These are phyloP conservation scores for Paraphoma sp. DNA, from an alignment of 2,329 filamentous ascomycete species.

Conservation along the genomic window DNA sequence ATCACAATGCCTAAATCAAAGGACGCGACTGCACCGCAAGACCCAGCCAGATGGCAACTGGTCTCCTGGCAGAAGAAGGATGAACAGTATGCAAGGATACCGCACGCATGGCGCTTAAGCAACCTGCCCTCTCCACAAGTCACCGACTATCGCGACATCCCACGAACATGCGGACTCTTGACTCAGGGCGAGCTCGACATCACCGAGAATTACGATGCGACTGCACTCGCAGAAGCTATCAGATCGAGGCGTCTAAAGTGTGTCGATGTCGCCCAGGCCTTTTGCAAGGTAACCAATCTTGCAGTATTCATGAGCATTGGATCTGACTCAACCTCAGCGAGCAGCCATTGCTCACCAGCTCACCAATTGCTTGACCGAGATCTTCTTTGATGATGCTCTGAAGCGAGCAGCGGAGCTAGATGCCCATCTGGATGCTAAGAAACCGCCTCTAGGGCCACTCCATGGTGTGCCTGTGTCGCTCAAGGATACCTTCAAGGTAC, in stretches of 20 bases:
- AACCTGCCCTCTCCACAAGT: constrained; percentile 24
- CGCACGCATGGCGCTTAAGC: constrained; percentile 52
- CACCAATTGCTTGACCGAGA: constrained; percentile 51
- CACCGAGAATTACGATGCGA: constrained; percentile 61
- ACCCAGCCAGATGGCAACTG: constrained; percentile 44
- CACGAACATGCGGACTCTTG: constrained; percentile 61
- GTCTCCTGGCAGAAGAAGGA: constrained; percentile 53
- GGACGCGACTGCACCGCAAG: constrained; percentile 8
- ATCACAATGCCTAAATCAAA: constrained; percentile 19
- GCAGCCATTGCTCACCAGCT: constrained; percentile 57
- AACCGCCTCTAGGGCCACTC: constrained; percentile 52
- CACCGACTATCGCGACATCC: constrained; percentile 53
- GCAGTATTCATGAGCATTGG: too few relatives aligned
- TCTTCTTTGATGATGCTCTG: constrained; percentile 46
- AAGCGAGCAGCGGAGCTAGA: constrained; percentile 48
- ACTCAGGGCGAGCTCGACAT: constrained; percentile 59
- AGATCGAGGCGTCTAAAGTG: constrained; percentile 42
- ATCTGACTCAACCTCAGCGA: constrained; percentile 33
- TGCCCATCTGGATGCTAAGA: constrained; percentile 46
- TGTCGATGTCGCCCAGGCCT: constrained; percentile 50
- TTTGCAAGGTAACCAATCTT: constrained; percentile 47
- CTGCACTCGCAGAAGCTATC: constrained; percentile 46
- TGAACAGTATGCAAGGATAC: constrained; percentile 51
- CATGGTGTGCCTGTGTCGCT: constrained; percentile 57
- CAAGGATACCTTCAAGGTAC: constrained; percentile 59